These are phyloP conservation scores for Tillandsia leiboldiana DNA, from an alignment of 176 grass and related monocot genomes.

Conservation along the genomic window DNA sequence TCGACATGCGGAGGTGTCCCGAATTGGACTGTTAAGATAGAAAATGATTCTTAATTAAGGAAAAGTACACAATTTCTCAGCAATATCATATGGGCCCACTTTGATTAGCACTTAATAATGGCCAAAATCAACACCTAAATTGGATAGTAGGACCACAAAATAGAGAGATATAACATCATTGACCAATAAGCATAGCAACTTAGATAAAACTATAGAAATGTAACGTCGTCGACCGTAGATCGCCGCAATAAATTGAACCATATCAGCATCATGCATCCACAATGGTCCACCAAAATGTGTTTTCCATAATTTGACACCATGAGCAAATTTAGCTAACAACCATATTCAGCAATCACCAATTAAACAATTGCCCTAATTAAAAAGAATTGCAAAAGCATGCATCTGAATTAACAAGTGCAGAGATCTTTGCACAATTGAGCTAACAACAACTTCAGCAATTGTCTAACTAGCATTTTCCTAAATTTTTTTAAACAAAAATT, in stretches of 20 bases:
- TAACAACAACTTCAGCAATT: too few relatives aligned
- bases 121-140: background rate
- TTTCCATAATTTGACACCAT: background rate
- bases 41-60: constrained; percentile 8
- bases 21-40: constrained; percentile 49
- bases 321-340: too few relatives aligned
- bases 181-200: constrained; percentile 10
- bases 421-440: too few relatives aligned
- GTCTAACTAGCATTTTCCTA: too few relatives aligned
- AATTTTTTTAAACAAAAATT: too few relatives aligned
- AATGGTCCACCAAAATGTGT: background rate
- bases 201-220: background rate
- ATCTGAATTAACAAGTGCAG: too few relatives aligned
- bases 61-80: constrained; percentile 3
- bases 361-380: too few relatives aligned
- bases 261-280: background rate
- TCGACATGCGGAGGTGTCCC: constrained; percentile 36
- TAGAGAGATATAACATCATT: constrained; percentile 16
- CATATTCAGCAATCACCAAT: too few relatives aligned
- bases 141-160: constrained; percentile 6
- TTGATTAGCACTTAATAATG: constrained; percentile 2
- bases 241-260: background rate
- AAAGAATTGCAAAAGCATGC: too few relatives aligned
- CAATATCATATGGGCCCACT: constrained; percentile 19
- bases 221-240: constrained; percentile 2